Base-by-base conservation (phyloP, 2,329 filamentous ascomycete species). In the Sphaerostilbella broomeana region DNA sequence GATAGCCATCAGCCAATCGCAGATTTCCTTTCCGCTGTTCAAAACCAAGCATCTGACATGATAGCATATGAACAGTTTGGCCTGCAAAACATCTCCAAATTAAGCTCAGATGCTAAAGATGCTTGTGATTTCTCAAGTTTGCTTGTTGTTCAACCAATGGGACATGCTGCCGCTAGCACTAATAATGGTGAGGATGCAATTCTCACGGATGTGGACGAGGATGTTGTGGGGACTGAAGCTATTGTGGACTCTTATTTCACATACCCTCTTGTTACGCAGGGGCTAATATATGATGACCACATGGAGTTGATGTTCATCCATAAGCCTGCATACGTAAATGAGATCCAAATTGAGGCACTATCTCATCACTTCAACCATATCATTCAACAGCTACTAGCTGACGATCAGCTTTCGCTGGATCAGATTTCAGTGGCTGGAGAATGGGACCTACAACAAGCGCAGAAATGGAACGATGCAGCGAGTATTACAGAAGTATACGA, bases 201-300 rank as follows among this genome's bases (percentile, higher is more conserved):
- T 28, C 27, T 41, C 8, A 28, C 17, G 7, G 15, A 13, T 21
- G 38, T 15, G 3, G 32, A 31, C 16, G 17, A 30, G 12, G 25
- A 36, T 13, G 9, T 32, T n/a, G 13, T 17, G 12, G 9, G 9
- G 11, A 35, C 25, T 5, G 32, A 33, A 11, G 20, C 28, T 5
- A 26, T 33, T 8, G 21, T 35, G 17, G 15, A 35, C 5, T 32
- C 41, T 33, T 47, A 47, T 22, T 47, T 47, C 21, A 47, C 38
- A 16, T 47, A 47, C 18, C 46, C 46, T 4, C 43, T 47, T 31
- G 46, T 47, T 8, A 17, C 46, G 3, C 31, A 47, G 18, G 33
- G 27, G 10, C 19, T 35, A 16, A 22, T 49, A 9, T 20, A 19
- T 21, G 35, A 33, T 10, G 18, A 35, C 6, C 20, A 20, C 21